Conservation (phyloP, 164 flowering plant species). For the Umbilicus rupestris region DNA sequence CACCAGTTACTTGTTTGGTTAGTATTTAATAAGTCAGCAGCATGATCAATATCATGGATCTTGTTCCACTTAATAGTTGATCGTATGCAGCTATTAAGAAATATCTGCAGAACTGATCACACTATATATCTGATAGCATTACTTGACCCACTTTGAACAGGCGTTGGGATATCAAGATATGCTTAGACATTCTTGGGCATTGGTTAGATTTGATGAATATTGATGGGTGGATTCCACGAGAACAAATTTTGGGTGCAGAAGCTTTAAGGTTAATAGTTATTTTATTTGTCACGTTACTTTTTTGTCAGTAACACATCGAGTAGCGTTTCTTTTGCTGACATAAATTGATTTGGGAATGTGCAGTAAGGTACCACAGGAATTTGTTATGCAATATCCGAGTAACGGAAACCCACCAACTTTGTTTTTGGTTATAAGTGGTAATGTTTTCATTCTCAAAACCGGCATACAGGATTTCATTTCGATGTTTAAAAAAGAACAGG, state of each 20-base stretch:
- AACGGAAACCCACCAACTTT: slow-evolving; percentile 94
- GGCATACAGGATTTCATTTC: neutral
- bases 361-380: slow-evolving; percentile 95
- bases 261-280: slow-evolving; percentile 58
- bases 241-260: slow-evolving; percentile 96
- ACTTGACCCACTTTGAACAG: slow-evolving; percentile 25
- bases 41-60: slow-evolving; percentile 4
- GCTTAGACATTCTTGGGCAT: slow-evolving; percentile 88
- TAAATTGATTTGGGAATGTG: slow-evolving; percentile 11
- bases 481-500: neutral
- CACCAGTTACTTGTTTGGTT: slow-evolving; percentile 92
- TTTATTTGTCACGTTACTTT: neutral
- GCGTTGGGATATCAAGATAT: slow-evolving; percentile 87
- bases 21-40: slow-evolving; percentile 14
- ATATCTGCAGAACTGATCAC: neutral
- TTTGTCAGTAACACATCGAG: neutral
- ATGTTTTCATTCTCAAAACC: slow-evolving; percentile 4
- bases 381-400: slow-evolving; percentile 78
- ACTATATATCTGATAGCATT: neutral
- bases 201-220: slow-evolving; percentile 94
- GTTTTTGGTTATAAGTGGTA: slow-evolving; percentile 77
- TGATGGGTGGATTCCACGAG: slow-evolving; percentile 99
- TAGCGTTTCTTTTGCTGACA: neutral
- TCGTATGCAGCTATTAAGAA: neutral
- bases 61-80: neutral